Base-by-base conservation (phyloP, 2,329 filamentous ascomycete genomes). In the Aspergillus ruber region DNA sequence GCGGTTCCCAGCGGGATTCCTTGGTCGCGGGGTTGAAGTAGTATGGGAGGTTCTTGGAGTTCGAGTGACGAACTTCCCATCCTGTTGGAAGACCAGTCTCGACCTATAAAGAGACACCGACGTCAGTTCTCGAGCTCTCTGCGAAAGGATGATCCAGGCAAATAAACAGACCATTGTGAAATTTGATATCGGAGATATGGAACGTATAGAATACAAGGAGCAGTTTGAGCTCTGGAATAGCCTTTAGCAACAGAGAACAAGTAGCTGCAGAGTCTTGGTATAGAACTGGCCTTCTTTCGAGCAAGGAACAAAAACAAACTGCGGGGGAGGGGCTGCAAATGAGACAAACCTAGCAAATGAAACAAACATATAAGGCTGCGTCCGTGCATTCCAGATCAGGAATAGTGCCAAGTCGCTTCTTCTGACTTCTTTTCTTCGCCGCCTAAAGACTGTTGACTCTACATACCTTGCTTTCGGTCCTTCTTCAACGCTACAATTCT, bases 1-100 rank as follows among this genome's bases (percentile, higher is more conserved):
- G 93, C 3, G 93, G 91, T 67, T 97, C 93, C 93, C 93, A 98
- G 72, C 88, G 83, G 54, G 93, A 97, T 66, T 89, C 83, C 69
- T 90, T 91, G 54, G 89, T 88, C 58, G 73, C 74, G 41, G 85
- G 76, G 73, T 96, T 94, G 85, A 96, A 97, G 77, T 97, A 98
- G 78, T 98, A 98, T 33, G 93, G 93, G 32, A 97, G 85, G 74
- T 95, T 95, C 77, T 96, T 97, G 71, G 89, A 95, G 77, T 96
- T 95, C 70, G 89, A 95, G 75, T 94, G 89, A 69, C 93, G 89
- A 65, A 98, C 89, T 75, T 97, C 93, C 90, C 91, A 96, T 69
- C 84, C 83, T 43, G 82, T 70, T 53, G 90, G 90, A 54, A 96
- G 82, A 67, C 91, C 91, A 58, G 85, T 84, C 48, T 90, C 86